These are phyloP conservation scores for Tulasnella sp. DNA, from an alignment of 768 basidiomycete genomes.

Conservation along the genomic window DNA sequence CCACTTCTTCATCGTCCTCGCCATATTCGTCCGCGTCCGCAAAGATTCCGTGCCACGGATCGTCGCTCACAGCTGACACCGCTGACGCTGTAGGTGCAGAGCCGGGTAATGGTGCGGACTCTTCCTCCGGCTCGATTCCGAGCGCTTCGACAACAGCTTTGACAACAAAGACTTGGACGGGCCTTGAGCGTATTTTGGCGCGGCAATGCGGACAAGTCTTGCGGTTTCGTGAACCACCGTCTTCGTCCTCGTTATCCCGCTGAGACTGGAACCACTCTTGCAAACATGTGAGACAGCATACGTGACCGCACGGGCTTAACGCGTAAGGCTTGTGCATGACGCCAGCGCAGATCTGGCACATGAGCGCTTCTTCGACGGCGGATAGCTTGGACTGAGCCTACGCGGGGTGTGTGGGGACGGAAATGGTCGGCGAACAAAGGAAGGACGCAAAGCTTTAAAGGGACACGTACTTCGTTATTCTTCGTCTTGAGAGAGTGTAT, in stretches of 20 bases:
- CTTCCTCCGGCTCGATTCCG: conserved; percentile 1
- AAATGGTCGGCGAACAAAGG: neutral
- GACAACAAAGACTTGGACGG: conserved; percentile 12
- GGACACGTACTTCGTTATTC: neutral
- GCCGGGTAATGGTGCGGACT: neutral
- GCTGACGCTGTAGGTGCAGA: neutral
- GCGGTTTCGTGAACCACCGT: neutral
- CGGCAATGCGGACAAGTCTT: conserved; percentile 17
- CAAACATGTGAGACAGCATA: conserved; percentile 5
- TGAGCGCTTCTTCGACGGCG: neutral
- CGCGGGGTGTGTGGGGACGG: neutral
- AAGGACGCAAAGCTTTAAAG: neutral
- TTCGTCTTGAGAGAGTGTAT: neutral
- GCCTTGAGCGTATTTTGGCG: neutral
- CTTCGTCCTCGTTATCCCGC: neutral
- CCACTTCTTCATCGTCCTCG: neutral
- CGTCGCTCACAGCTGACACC: neutral
- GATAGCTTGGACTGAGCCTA: neutral
- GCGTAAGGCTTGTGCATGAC: conserved; percentile 9
- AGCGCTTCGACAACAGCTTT: conserved; percentile 3
- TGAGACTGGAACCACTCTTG: conserved; percentile 3
- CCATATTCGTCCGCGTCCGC: neutral
- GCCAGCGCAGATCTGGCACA: conserved; percentile 2
- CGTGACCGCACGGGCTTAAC: conserved; percentile 15
- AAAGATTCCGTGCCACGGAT: conserved; percentile 13